Percentiles rank a stretch among this genome's conserved stretches.
phyloP scores from a whole-genome alignment of 2,329 filamentous ascomycete species.

The Penicillium sp. region DNA sequence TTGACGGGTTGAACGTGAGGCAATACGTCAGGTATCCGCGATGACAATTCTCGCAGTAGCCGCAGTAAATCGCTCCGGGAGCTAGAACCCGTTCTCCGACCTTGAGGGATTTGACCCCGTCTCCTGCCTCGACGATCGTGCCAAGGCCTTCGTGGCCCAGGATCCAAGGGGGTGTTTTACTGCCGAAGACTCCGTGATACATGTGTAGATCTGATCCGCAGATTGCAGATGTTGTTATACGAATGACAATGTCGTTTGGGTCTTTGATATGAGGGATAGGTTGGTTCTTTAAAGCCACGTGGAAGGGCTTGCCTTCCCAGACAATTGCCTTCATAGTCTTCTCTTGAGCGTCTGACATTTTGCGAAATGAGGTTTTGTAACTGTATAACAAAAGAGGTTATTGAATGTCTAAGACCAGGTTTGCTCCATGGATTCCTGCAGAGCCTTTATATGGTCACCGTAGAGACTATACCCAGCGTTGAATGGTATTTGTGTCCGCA shows the following conservation, averaged over 20 bases:
- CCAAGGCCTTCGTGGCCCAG: slow-evolving; percentile 34
- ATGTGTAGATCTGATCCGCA: slow-evolving; percentile 43
- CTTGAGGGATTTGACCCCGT: background rate
- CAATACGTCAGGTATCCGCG: no score
- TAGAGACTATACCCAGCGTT: no score
- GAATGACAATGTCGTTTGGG: slow-evolving; percentile 41
- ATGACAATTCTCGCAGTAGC: no score
- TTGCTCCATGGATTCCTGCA: no score
- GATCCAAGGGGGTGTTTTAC: slow-evolving; percentile 27
- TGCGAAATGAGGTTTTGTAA: no score
- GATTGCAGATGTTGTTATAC: slow-evolving; percentile 40
- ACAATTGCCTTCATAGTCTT: slow-evolving; percentile 33
- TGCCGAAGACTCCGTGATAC: slow-evolving; percentile 36
- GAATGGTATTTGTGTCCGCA: no score
- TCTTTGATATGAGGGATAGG: slow-evolving; percentile 26
- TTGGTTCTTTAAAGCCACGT: slow-evolving; percentile 28
- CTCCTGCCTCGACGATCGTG: slow-evolving; percentile 26
- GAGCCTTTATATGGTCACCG: no score
- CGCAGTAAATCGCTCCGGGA: no score
- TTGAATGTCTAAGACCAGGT: no score
- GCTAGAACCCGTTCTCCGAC: no score
- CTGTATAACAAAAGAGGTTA: no score
- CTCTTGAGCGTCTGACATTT: background rate
- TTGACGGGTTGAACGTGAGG: no score
- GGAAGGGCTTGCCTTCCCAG: slow-evolving; percentile 33